Conservation (phyloP, 2,329 filamentous ascomycete species). For the Talaromyces piceae region DNA sequence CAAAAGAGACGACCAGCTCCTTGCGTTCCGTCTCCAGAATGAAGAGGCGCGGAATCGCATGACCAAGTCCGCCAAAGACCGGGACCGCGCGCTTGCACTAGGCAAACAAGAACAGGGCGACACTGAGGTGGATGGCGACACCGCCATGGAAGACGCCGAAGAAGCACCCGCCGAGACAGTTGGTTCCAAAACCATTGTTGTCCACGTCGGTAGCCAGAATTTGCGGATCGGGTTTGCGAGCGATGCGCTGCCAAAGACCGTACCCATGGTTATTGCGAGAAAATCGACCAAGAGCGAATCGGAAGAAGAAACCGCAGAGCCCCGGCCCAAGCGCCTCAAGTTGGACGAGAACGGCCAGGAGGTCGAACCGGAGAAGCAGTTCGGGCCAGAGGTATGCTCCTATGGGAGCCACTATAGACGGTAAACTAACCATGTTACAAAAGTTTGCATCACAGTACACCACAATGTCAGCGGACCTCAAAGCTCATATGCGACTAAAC, state of each 20-base stretch:
- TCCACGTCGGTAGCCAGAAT: conserved; percentile 94
- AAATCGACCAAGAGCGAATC: conserved; percentile 72
- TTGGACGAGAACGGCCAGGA: conserved; percentile 42
- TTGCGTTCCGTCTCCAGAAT: conserved; percentile 78
- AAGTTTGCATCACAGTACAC: conserved; percentile 61
- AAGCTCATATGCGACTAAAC: conserved; percentile 82
- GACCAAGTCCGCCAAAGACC: conserved; percentile 78
- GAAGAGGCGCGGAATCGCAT: conserved; percentile 80
- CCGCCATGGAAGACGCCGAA: conserved; percentile 51
- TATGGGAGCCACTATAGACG: background rate
- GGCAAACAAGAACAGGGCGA: conserved; percentile 52
- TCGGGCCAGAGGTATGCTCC: conserved; percentile 68
- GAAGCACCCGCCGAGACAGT: conserved; percentile 55
- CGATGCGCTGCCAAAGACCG: conserved; percentile 86
- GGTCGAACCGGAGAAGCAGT: conserved; percentile 64
- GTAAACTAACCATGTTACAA: background rate
- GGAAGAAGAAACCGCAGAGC: conserved; percentile 69
- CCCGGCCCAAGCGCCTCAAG: conserved; percentile 61
- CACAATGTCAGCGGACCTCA: conserved; percentile 78
- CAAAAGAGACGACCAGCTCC: conserved; percentile 93
- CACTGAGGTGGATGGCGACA: conserved; percentile 44
- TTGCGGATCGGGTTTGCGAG: conserved; percentile 90
- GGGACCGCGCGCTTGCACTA: conserved; percentile 75
- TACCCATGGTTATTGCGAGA: conserved; percentile 86
- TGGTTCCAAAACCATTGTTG: conserved; percentile 85